Percentiles rank a stretch among this genome's conserved stretches.
These are phyloP conservation scores for Emergomyces pasteurianus DNA, from an alignment of 2,329 filamentous ascomycete species.

Conservation along the genomic window DNA sequence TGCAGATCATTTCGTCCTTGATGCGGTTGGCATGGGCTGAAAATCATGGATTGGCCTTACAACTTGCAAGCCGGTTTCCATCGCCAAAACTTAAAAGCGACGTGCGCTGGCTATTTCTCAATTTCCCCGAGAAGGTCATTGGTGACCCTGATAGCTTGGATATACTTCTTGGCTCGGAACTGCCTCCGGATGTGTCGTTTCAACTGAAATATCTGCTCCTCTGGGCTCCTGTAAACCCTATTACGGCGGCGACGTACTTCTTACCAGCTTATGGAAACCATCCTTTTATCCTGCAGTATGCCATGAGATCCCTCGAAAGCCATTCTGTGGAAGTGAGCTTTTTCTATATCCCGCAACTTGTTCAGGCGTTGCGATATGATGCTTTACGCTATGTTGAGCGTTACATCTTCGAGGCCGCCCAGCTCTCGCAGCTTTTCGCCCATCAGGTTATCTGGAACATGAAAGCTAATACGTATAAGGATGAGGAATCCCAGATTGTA, in stretches of 20 bases:
- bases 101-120: constrained; percentile 66
- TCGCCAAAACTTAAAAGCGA: constrained; percentile 61
- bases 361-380: constrained; percentile 90
- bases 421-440: constrained; percentile 94
- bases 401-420: constrained; percentile 93
- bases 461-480: constrained; percentile 97
- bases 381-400: constrained; percentile 85
- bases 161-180: constrained; percentile 61
- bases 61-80: constrained; percentile 68
- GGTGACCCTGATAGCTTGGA: constrained; percentile 71
- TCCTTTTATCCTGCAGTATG: constrained; percentile 89
- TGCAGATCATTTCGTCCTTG: constrained; percentile 48
- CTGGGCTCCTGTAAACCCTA: constrained; percentile 86
- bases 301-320: constrained; percentile 85
- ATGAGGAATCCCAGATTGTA: constrained; percentile 79
- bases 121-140: constrained; percentile 72
- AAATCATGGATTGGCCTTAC: constrained; percentile 73
- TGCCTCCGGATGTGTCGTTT: constrained; percentile 68
- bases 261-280: constrained; percentile 82
- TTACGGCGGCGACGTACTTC: constrained; percentile 89
- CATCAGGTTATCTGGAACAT: constrained; percentile 99
- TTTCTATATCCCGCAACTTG: constrained; percentile 97
- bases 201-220: constrained; percentile 90
- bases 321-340: constrained; percentile 96
- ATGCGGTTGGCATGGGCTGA: constrained; percentile 79